Evolutionary conservation across 129 eudicot genomes (phyloP), one percentile per base, ranked within the genome.

Genomic region (Flaveria robusta): DNA sequence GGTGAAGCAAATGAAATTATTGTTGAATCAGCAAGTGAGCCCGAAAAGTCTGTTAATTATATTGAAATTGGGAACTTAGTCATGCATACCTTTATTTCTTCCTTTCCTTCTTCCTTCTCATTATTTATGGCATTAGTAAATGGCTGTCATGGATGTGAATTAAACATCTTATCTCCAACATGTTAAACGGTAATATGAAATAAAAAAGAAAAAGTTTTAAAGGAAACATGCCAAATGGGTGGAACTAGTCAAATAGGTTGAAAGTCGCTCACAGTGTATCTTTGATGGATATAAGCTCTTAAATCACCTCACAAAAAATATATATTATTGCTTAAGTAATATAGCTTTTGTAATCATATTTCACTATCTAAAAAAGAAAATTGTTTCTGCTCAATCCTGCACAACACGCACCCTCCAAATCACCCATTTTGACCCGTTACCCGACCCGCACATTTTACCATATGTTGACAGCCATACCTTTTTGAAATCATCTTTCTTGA

Each of bases 81-180:
- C 46, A 74, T 60, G 7, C 68, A 7, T 65, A 80, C 84, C 79
- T 80, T 80, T 66, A 14, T 55, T 47, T 80, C 84, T 74, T 80
- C 79, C 43, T 43, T 42, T 73, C 63, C 75, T 80, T 55, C 84
- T 19, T 80, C 84, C 54, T 80, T 79, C 59, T 70, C 76, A 5
- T 42, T 70, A 60, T 59, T 78, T 56, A 68, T 46, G 68, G 68
- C 56, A 42, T 31, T 74, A 24, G 72, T 66, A 50, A 49, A 19
- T 76, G 55, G 55, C 81, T 78, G 50, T 54, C 67, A 67, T 75
- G 72, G 14, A 75, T 23, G 29, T 66, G 24, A 77, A 68, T 43
- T 31, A 50, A 76, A 51, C 3, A 59, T 9, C 4, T 20, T 4
- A 13, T 27, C 23, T 60, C 23, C 13, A 60, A 26, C 9, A 60